phyloP scores from a whole-genome alignment of 2,329 filamentous ascomycete genomes.

The Fusarium bactridioides region DNA sequence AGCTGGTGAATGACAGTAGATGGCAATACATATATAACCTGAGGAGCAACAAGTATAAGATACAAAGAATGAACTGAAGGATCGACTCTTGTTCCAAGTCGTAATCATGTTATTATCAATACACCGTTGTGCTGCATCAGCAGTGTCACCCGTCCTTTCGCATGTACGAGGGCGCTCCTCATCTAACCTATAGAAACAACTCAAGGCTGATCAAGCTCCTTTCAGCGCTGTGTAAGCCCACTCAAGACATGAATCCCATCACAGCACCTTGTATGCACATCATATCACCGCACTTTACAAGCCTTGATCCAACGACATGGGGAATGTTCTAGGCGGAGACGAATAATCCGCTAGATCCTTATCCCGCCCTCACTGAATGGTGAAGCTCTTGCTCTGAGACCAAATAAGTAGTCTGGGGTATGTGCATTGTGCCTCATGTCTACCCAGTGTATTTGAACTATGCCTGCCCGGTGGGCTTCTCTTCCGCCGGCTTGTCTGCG shows the following conservation, averaged over 20 bases:
- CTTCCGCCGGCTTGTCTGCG: slow-evolving; percentile 17
- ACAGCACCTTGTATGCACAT: not conserved
- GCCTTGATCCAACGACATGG: not conserved
- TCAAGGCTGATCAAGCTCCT: not conserved
- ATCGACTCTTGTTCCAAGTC: not conserved
- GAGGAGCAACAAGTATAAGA: not conserved
- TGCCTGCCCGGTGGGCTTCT: slow-evolving; percentile 2
- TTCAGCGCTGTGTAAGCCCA: not conserved
- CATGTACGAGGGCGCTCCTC: slow-evolving; percentile 6
- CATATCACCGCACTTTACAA: slow-evolving; percentile 9
- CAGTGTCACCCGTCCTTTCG: not conserved
- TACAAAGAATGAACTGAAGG: not conserved
- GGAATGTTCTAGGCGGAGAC: not conserved
- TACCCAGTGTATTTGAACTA: slow-evolving; percentile 5
- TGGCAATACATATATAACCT: not conserved
- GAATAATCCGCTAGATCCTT: not conserved
- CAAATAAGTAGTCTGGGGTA: not conserved
- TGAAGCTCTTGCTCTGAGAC: slow-evolving; percentile 10
- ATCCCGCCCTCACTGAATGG: slow-evolving; percentile 1
- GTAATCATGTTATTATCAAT: slow-evolving; percentile 22
- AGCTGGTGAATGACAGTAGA: not conserved
- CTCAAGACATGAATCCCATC: not conserved
- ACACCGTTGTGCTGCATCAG: not conserved
- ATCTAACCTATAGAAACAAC: not conserved
- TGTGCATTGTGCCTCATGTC: slow-evolving; percentile 8